Conservation (phyloP, 305 asterid genomes). For the Stenogyne calaminthoides region DNA sequence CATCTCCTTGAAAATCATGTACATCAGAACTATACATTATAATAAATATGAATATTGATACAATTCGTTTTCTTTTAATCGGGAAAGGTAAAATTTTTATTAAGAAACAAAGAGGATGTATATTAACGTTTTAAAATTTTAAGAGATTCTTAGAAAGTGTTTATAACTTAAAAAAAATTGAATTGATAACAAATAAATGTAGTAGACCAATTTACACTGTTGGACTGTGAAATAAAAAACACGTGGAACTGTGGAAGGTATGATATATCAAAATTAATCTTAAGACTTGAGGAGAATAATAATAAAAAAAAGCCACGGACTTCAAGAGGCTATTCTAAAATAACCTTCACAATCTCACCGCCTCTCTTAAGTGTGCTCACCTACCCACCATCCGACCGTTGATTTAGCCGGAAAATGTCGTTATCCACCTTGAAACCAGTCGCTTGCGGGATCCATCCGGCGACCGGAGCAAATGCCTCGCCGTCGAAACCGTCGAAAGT, state of each 20-base stretch:
- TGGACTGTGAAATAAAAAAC: not conserved
- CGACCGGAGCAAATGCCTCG: conserved; percentile 30
- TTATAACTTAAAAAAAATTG: too few relatives aligned
- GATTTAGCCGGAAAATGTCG: conserved; percentile 47
- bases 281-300: not conserved
- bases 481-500: conserved; percentile 27
- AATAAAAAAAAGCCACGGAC: not conserved
- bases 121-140: too few relatives aligned
- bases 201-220: not conserved
- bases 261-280: not conserved
- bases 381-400: conserved; percentile 33
- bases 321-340: conserved; percentile 18
- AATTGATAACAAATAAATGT: too few relatives aligned
- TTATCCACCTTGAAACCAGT: conserved; percentile 34
- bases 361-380: conserved; percentile 27
- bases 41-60: too few relatives aligned
- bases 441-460: conserved; percentile 34
- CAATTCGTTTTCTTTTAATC: too few relatives aligned
- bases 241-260: not conserved
- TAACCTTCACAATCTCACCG: conserved; percentile 15
- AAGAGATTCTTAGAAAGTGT: too few relatives aligned
- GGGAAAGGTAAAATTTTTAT: too few relatives aligned
- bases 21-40: too few relatives aligned
- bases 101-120: too few relatives aligned
- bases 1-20: too few relatives aligned